Conservation (phyloP, 768 basidiomycete species). For the Aureoboletus auriporus region DNA sequence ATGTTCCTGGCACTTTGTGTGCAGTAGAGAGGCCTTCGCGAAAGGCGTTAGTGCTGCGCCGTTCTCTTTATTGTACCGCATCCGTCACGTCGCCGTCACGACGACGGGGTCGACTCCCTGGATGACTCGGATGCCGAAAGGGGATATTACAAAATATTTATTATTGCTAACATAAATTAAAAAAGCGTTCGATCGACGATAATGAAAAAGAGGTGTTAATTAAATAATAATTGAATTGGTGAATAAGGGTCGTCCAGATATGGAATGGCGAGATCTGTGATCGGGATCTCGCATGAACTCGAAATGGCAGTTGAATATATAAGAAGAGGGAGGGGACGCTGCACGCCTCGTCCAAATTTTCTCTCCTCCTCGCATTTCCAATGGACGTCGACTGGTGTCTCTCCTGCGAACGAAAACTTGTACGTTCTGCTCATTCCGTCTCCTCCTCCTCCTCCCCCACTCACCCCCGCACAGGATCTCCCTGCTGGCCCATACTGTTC, state of each 20-base stretch:
- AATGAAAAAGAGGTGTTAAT: slow-evolving; percentile 27
- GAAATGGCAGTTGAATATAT: slow-evolving; percentile 28
- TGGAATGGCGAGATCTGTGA: slow-evolving; percentile 17
- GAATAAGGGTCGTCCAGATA: slow-evolving; percentile 19
- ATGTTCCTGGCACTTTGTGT: slow-evolving; percentile 20
- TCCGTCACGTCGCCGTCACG: slow-evolving; percentile 10
- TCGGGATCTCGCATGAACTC: slow-evolving; percentile 12
- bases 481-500: slow-evolving; percentile 52
- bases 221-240: slow-evolving; percentile 33
- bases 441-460: neutral
- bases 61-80: slow-evolving; percentile 2
- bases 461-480: slow-evolving; percentile 14
- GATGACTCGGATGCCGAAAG: neutral
- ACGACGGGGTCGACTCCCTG: neutral
- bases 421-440: slow-evolving; percentile 27
- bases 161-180: slow-evolving; percentile 4
- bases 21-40: slow-evolving; percentile 10
- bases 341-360: slow-evolving; percentile 12
- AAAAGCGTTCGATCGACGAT: slow-evolving; percentile 31
- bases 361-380: neutral
- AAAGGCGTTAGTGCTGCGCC: slow-evolving; percentile 25
- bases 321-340: slow-evolving; percentile 17
- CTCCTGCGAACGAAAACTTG: slow-evolving; percentile 56
- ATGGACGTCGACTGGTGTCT: slow-evolving; percentile 72
- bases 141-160: slow-evolving; percentile 1